Evolutionary conservation across 1,284 basidiomycete species (phyloP), one percentile per base, ranked within the genome.

Genomic region (Ustilago vetiveriae): DNA sequence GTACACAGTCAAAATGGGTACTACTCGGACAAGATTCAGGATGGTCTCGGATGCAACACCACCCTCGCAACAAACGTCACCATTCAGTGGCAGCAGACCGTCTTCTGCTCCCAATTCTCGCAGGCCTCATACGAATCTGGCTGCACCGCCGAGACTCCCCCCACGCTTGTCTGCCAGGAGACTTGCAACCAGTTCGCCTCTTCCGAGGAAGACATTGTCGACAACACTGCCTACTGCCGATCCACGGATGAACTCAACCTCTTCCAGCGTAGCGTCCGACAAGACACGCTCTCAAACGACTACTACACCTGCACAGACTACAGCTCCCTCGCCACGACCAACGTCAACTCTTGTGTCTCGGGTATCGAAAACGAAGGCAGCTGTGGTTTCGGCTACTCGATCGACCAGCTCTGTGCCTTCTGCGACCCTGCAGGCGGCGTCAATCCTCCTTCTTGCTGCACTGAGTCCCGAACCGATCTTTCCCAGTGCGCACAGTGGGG

Each of bases 321-420:
- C 82, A 80, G 80, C 14, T 78, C 82, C 8, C 67, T 83, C 9
- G 74, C 82, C 26, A 83, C 84, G 7, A 81, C 82, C 53, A 75
- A 83, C 50, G 66, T 76, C 26, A 49, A 60, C 3, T 79, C 80
- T 11, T 85, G 84, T 64, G 79, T 84, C 21, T 27, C 54, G 7
- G 84, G 84, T 9, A 57, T 66, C 29, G 58, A 52, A 35, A 84
- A 84, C 65, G 84, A 85, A 63, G 75, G 71, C 19, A 84, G 83
- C 75, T 85, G 84, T 60, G 84, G 84, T 10, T 85, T 75, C 49
- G 84, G 82, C 3, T 74, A 57, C 43, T 80, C 76, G 7, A 82
- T 76, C 11, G 63, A 63, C 17, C 82, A 84, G 58, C 69, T 85
- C 14, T 85, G 84, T 57, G 66, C 54, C 9, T 83, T 77, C 68